Evolutionary conservation across 805 yeast genomes (phyloP).

Genomic region (Cyberlindnera mrakii): DNA sequence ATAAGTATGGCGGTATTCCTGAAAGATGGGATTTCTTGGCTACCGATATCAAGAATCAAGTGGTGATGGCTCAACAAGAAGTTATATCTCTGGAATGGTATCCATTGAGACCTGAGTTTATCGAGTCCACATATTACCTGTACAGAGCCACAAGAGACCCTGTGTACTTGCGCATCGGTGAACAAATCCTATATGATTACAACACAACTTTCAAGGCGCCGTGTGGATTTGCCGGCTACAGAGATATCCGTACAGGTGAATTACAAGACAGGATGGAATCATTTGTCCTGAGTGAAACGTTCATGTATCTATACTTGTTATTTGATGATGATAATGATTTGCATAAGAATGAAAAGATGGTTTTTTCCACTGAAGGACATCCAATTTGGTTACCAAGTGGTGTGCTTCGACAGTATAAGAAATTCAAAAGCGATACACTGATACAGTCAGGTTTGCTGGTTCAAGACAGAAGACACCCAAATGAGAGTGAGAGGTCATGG

Average conservation of each 20-base stretch:
- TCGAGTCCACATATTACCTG: constrained; percentile 81
- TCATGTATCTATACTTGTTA: constrained; percentile 73
- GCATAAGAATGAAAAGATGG: constrained; percentile 35
- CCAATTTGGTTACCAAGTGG: constrained; percentile 65
- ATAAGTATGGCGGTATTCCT: constrained; percentile 73
- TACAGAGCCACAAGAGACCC: constrained; percentile 86
- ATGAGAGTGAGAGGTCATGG: constrained; percentile 1
- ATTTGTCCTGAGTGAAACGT: constrained; percentile 81
- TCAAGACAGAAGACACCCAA: not conserved
- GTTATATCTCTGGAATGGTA: constrained; percentile 76
- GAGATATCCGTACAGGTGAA: constrained; percentile 56
- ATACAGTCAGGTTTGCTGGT: not conserved
- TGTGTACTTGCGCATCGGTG: constrained; percentile 71
- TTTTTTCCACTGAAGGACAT: constrained; percentile 85
- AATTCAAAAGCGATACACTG: not conserved
- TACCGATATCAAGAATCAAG: not conserved
- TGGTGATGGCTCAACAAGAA: constrained; percentile 17
- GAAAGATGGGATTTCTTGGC: constrained; percentile 68
- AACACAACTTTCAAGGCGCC: constrained; percentile 43
- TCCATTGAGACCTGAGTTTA: constrained; percentile 86
- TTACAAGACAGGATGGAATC: constrained; percentile 85
- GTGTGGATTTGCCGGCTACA: constrained; percentile 81
- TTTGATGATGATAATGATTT: constrained; percentile 64
- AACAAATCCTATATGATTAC: constrained; percentile 51
- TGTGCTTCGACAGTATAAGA: constrained; percentile 24